These are phyloP conservation scores for Boletus smithii DNA, from an alignment of 1,284 basidiomycete species.

Conservation along the genomic window DNA sequence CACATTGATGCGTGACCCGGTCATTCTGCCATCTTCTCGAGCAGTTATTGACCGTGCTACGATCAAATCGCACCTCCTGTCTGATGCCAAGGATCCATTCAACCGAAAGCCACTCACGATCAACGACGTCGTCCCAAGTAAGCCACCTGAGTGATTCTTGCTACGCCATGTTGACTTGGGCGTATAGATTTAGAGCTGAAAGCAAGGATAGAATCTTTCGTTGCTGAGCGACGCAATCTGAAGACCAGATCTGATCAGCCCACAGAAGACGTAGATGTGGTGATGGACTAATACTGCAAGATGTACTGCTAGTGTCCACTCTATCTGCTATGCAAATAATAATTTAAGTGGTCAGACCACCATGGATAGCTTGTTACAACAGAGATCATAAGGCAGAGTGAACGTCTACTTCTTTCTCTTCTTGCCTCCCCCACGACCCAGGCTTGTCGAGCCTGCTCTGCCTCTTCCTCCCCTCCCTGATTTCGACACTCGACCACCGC, in stretches of 20 bases:
- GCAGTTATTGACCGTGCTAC: conserved; percentile 85
- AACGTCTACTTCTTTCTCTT: conserved; percentile 33
- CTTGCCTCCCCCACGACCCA: conserved; percentile 29
- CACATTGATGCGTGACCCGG: conserved; percentile 95
- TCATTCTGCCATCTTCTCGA: conserved; percentile 83
- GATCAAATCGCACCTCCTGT: conserved; percentile 93
- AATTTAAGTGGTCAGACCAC: not conserved
- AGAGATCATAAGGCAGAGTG: not conserved
- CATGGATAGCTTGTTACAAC: not conserved
- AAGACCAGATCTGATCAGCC: conserved; percentile 22
- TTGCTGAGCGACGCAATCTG: conserved; percentile 47
- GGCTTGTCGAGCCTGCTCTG: conserved; percentile 24
- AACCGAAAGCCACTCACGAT: conserved; percentile 78
- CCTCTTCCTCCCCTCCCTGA: conserved; percentile 27
- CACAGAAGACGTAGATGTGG: conserved; percentile 35
- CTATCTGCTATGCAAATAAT: conserved; percentile 7
- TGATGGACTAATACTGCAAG: conserved; percentile 19
- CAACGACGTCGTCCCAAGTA: conserved; percentile 78
- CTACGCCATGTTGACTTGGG: conserved; percentile 6
- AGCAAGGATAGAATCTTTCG: conserved; percentile 59
- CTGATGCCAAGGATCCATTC: conserved; percentile 89
- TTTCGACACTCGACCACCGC: conserved; percentile 30
- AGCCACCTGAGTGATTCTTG: conserved; percentile 2
- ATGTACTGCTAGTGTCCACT: conserved; percentile 7
- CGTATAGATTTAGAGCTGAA: conserved; percentile 57